These are phyloP conservation scores for Chalciporus pseudorubinellus DNA, from an alignment of 768 basidiomycete genomes.

Conservation along the genomic window DNA sequence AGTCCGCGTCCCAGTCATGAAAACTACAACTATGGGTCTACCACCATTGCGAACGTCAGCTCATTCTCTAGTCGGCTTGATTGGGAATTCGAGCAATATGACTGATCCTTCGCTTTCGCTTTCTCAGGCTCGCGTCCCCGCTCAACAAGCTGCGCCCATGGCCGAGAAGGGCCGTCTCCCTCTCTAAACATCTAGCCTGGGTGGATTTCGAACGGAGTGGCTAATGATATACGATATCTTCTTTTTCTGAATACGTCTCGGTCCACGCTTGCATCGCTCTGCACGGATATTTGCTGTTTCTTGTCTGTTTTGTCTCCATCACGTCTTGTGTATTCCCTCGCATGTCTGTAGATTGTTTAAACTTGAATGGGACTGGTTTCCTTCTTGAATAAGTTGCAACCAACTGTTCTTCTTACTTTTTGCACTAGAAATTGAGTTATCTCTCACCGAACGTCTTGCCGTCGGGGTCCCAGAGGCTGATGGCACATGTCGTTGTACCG, in stretches of 20 bases:
- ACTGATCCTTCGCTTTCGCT: conserved; percentile 3
- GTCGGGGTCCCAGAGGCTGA: no score
- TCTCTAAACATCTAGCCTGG: conserved; percentile 13
- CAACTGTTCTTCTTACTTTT: not conserved
- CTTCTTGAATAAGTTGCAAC: conserved; percentile 1
- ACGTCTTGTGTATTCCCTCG: not conserved
- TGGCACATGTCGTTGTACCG: no score
- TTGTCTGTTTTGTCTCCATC: not conserved
- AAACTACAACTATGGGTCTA: conserved; percentile 12
- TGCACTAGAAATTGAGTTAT: not conserved
- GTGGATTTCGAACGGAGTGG: not conserved
- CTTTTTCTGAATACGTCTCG: not conserved
- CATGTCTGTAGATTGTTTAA: conserved; percentile 5
- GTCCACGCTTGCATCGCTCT: conserved; percentile 1
- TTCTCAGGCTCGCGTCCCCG: conserved; percentile 17
- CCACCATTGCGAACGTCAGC: conserved; percentile 3
- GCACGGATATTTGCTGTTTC: not conserved
- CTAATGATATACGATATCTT: not conserved
- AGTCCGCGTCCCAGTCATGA: conserved; percentile 9
- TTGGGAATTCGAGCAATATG: conserved; percentile 2
- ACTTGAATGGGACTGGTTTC: conserved; percentile 1
- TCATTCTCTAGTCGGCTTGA: conserved; percentile 3
- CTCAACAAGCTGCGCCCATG: conserved; percentile 24
- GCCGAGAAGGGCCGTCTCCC: conserved; percentile 28
- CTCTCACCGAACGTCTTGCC: no score